Percentiles rank a stretch among this genome's conserved stretches.
Conservation (phyloP, 257 asterid species). For the Echium plantagineum region DNA sequence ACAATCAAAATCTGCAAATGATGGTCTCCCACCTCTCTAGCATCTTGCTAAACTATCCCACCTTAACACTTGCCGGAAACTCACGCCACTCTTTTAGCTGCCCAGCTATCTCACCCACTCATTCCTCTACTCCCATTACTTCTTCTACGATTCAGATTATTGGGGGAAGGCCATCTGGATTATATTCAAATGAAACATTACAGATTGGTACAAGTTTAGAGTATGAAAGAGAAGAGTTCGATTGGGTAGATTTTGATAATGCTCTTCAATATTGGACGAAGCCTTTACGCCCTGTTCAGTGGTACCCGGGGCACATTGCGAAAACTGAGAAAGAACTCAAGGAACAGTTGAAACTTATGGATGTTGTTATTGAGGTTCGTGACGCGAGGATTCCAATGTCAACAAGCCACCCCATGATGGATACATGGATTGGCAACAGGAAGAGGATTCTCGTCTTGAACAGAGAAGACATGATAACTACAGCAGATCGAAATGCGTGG, state of each 20-base stretch:
- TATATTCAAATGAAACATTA: conserved; percentile 30
- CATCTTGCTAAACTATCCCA: conserved; percentile 33
- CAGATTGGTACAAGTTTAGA: conserved; percentile 24
- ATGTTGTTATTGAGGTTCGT: conserved; percentile 94
- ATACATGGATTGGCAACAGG: conserved; percentile 81
- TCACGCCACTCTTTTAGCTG: conserved; percentile 19
- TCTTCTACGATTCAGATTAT: conserved; percentile 68
- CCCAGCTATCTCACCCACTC: conserved; percentile 25
- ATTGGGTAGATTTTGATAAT: conserved; percentile 61
- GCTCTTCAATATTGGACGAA: conserved; percentile 81
- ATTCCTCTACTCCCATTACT: conserved; percentile 35
- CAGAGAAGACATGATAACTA: conserved; percentile 90
- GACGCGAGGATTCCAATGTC: conserved; percentile 95
- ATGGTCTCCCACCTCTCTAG: conserved; percentile 49
- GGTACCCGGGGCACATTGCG: conserved; percentile 98
- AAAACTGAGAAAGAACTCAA: conserved; percentile 92
- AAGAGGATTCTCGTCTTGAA: conserved; percentile 83
- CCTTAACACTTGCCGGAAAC: conserved; percentile 22
- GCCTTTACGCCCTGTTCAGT: conserved; percentile 84
- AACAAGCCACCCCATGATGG: conserved; percentile 92
- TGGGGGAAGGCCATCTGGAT: conserved; percentile 44
- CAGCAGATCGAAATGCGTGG: conserved; percentile 91
- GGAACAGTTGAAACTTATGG: conserved; percentile 91
- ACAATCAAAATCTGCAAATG: too few species aligned
- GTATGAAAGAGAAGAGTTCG: conserved; percentile 35